A percentile compares a stretch with the other conserved stretches of the same genome.
These are phyloP conservation scores for Psilocybe subaeruginosa DNA, from an alignment of 768 basidiomycete species.

Conservation along the genomic window DNA sequence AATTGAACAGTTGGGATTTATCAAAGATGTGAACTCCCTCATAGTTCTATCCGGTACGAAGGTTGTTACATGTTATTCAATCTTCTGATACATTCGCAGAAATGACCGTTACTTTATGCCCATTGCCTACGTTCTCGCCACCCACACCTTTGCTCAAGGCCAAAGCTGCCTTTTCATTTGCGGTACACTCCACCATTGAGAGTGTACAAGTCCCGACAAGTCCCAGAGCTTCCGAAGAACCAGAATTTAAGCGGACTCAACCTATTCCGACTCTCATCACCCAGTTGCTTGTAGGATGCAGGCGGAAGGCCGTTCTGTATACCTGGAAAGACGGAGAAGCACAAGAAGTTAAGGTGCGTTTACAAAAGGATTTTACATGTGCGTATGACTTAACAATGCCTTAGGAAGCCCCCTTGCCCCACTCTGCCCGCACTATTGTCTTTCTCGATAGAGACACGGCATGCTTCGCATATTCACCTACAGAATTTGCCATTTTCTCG, in stretches of 20 bases:
- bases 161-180: constrained; percentile 84
- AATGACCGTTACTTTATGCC: constrained; percentile 70
- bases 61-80: too few relatives aligned
- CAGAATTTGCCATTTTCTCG: constrained; percentile 77
- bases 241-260: constrained; percentile 35
- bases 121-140: constrained; percentile 72
- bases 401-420: constrained; percentile 83
- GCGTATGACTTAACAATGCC: neutral
- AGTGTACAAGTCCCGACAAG: constrained; percentile 34
- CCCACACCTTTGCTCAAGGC: constrained; percentile 75
- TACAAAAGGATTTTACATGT: neutral
- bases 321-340: constrained; percentile 86
- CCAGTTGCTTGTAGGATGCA: constrained; percentile 81
- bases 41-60: constrained; percentile 80
- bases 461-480: constrained; percentile 81
- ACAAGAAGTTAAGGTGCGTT: constrained; percentile 66
- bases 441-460: constrained; percentile 66
- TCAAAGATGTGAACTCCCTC: constrained; percentile 86
- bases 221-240: constrained; percentile 22
- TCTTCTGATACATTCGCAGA: constrained; percentile 47
- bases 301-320: constrained; percentile 83
- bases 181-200: constrained; percentile 65
- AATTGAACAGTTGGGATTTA: constrained; percentile 87
- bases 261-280: constrained; percentile 74
- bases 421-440: constrained; percentile 85